These are phyloP conservation scores for Fusarium pseudograminearum DNA, from an alignment of 2,329 filamentous ascomycete species.

Conservation along the genomic window DNA sequence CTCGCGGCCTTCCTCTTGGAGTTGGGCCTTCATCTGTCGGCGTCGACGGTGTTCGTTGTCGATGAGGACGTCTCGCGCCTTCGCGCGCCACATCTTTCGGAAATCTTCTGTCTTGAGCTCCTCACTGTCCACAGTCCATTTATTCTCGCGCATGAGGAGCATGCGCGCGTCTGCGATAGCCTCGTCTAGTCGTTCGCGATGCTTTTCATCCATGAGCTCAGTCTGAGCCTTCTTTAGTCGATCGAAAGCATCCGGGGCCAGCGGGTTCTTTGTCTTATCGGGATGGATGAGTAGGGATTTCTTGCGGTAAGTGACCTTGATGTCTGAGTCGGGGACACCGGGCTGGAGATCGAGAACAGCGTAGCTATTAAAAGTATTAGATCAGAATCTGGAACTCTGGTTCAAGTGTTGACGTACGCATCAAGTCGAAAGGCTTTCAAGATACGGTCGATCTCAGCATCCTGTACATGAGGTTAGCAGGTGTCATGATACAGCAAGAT, in stretches of 20 bases:
- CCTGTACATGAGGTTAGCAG: constrained; percentile 63
- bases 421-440: constrained; percentile 85
- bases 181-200: constrained; percentile 87
- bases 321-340: constrained; percentile 94
- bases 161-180: constrained; percentile 96
- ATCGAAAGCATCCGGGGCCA: constrained; percentile 95
- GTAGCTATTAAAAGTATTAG: constrained; percentile 68
- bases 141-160: constrained; percentile 92
- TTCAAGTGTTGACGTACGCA: constrained; percentile 57
- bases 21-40: constrained; percentile 89
- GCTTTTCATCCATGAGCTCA: constrained; percentile 92
- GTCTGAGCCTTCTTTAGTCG: constrained; percentile 94
- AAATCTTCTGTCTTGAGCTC: constrained; percentile 90
- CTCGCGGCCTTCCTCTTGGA: constrained; percentile 95
- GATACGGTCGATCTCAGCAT: constrained; percentile 96
- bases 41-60: constrained; percentile 90
- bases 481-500: constrained; percentile 27
- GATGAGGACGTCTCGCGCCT: constrained; percentile 88
- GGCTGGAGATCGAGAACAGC: constrained; percentile 95
- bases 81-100: constrained; percentile 86
- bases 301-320: constrained; percentile 92
- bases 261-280: constrained; percentile 93
- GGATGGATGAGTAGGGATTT: constrained; percentile 99
- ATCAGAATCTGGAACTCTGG: not conserved
- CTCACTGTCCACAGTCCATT: constrained; percentile 88